Base-by-base conservation (phyloP, 495 filamentous ascomycete genomes). In the Symbiotaphrina buchneri region DNA sequence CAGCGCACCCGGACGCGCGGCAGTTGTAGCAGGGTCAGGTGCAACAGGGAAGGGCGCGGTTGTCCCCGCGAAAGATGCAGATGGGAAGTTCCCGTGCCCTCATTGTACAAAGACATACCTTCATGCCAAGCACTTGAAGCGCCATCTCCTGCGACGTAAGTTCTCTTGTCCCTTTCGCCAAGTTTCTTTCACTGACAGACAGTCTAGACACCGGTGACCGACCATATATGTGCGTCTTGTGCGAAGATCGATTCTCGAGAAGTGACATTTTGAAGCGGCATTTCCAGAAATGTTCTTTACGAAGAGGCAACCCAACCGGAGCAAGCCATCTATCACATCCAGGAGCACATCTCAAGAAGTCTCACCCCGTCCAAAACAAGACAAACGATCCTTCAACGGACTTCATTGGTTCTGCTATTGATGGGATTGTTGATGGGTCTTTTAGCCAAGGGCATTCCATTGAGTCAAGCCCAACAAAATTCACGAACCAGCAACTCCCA, bases 221-320 rank as follows among this genome's bases (percentile, higher is more conserved):
- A 31, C 87, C 87, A 18, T 97, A 97, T 57, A 81, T 81, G 67
- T 97, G 87, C 56, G 74, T 82, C 37, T 63, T 97, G 26, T 97
- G 87, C 58, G 76, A 83, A 48, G 87, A 97, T 52, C 94, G 80
- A n/a, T 97, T 97, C 55, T 93, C 84, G 17, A 72, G 87, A 47
- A 91, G 80, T 58, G 87, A 97, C 50, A 97, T 97, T 40, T 56
- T 97, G 47, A 97, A 97, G 58, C 75, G 87, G 36, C 87, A 97
- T 52, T 97, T 97, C 51, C 80, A 91, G 48, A 97, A 97, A 54
- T 97, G 87, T 54, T 92, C 85, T 19, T 72, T 92, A 31, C 70
- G 87, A 40, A 71, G 87, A 40, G 87, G 87, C 27, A 94, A 94
- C 56, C 85, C 85, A 17, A 90, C 77, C 15, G 83, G 82, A 34